These are phyloP conservation scores for Penicillium arizonense DNA, from an alignment of 495 filamentous ascomycete genomes.

Conservation along the genomic window DNA sequence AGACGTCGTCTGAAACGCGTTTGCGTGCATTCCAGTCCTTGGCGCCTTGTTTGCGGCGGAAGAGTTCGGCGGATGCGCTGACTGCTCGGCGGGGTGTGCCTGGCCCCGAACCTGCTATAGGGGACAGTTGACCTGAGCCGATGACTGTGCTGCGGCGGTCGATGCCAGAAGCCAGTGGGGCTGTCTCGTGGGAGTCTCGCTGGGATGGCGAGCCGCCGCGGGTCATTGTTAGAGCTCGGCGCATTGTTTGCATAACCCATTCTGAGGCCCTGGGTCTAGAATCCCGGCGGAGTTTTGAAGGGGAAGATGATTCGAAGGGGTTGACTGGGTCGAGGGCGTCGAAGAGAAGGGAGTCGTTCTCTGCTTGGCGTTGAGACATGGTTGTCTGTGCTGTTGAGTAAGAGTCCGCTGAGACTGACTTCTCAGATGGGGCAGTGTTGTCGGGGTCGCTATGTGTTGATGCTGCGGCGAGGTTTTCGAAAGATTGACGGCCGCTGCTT, in stretches of 20 bases:
- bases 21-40: conserved; percentile 53
- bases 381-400: conserved; percentile 67
- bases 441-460: conserved; percentile 28
- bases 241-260: conserved; percentile 54
- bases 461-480: conserved; percentile 19
- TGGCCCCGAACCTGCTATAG: not conserved
- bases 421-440: conserved; percentile 28
- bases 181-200: conserved; percentile 9
- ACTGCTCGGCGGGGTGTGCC: conserved; percentile 51
- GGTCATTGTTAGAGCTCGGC: conserved; percentile 49
- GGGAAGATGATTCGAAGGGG: conserved; percentile 19
- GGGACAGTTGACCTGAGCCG: conserved; percentile 4
- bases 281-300: conserved; percentile 31
- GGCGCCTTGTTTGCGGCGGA: conserved; percentile 58
- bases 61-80: conserved; percentile 57
- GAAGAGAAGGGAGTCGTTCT: conserved; percentile 61
- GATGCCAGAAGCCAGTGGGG: conserved; percentile 31
- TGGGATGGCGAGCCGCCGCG: conserved; percentile 26
- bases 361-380: conserved; percentile 60
- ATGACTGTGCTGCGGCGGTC: conserved; percentile 35
- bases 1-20: conserved; percentile 21
- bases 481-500: conserved; percentile 27
- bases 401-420: conserved; percentile 52
- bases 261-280: conserved; percentile 41
- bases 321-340: conserved; percentile 13